Conservation (phyloP, 352 stramenopile genomes). For the Phytophthora chlamydospora region DNA sequence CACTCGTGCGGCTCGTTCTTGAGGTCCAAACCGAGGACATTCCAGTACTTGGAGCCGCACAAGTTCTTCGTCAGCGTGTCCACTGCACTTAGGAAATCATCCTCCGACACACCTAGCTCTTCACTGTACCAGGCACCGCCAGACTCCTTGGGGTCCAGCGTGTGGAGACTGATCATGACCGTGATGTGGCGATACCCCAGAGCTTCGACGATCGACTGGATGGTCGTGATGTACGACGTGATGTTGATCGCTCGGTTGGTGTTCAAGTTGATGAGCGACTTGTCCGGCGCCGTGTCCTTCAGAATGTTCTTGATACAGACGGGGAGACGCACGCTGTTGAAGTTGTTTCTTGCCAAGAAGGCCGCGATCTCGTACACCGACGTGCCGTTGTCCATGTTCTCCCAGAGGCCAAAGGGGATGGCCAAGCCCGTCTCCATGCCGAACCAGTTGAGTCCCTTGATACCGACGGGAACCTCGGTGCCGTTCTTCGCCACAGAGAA, state of each 20-base stretch:
- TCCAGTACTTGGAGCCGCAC: slow-evolving; percentile 66
- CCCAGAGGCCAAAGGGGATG: slow-evolving; percentile 76
- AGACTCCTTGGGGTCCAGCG: slow-evolving; percentile 44
- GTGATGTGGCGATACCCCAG: slow-evolving; percentile 69
- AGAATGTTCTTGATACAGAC: slow-evolving; percentile 66
- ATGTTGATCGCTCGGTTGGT: slow-evolving; percentile 76
- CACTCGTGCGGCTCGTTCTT: slow-evolving; percentile 78
- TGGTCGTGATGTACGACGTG: slow-evolving; percentile 65
- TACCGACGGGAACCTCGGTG: slow-evolving; percentile 52
- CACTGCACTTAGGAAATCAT: slow-evolving; percentile 59
- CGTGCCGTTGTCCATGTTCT: slow-evolving; percentile 73
- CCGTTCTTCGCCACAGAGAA: slow-evolving; percentile 54
- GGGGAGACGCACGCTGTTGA: slow-evolving; percentile 68
- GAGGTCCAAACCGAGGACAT: slow-evolving; percentile 70
- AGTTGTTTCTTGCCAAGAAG: slow-evolving; percentile 75
- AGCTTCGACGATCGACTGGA: slow-evolving; percentile 62
- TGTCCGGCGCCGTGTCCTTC: slow-evolving; percentile 45
- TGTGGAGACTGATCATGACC: slow-evolving; percentile 79
- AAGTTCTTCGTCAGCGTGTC: slow-evolving; percentile 66
- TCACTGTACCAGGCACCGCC: slow-evolving; percentile 69
- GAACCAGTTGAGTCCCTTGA: slow-evolving; percentile 83
- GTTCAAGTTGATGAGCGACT: slow-evolving; percentile 63
- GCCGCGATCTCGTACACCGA: slow-evolving; percentile 67
- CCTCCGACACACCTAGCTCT: slow-evolving; percentile 49
- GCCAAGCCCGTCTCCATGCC: slow-evolving; percentile 71